A percentile compares a stretch with the other conserved stretches of the same genome.
Evolutionary conservation across 2,329 filamentous ascomycete genomes (phyloP).

Genomic region (Coniochaeta hoffmannii): DNA sequence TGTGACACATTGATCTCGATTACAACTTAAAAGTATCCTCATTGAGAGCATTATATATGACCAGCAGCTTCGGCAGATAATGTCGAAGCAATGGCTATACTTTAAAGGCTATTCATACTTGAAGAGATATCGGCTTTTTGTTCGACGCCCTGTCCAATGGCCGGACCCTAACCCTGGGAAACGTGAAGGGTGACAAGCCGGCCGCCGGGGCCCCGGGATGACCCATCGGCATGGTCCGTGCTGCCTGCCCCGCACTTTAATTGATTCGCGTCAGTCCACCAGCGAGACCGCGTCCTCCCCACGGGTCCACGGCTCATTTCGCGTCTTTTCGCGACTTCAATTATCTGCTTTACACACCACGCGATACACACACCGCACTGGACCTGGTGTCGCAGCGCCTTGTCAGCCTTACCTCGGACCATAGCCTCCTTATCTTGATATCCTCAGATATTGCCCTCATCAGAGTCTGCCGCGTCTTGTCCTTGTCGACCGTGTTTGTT

Average conservation of each 20-base stretch:
- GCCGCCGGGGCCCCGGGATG: too few relatives aligned
- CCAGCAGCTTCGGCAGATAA: too few relatives aligned
- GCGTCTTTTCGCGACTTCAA: conserved; percentile 3
- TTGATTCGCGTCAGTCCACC: conserved; percentile 1
- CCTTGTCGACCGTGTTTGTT: background rate
- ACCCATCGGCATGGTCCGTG: background rate
- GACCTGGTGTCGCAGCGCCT: background rate
- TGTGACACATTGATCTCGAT: too few relatives aligned
- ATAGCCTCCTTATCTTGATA: background rate
- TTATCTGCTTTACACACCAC: background rate
- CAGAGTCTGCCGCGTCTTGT: background rate
- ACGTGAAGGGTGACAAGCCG: too few relatives aligned
- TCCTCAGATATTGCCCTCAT: background rate
- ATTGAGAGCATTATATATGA: too few relatives aligned
- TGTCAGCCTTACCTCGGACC: background rate
- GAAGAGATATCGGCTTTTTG: too few relatives aligned
- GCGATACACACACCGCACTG: background rate
- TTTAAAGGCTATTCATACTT: too few relatives aligned
- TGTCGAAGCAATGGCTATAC: too few relatives aligned
- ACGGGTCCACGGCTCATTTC: background rate
- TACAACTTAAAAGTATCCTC: too few relatives aligned
- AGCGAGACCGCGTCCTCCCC: conserved; percentile 1
- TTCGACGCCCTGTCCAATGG: too few relatives aligned
- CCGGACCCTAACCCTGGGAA: too few relatives aligned
- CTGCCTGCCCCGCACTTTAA: background rate